These are phyloP conservation scores for Talaromyces thailandensis DNA, from an alignment of 495 filamentous ascomycete species.

Conservation along the genomic window DNA sequence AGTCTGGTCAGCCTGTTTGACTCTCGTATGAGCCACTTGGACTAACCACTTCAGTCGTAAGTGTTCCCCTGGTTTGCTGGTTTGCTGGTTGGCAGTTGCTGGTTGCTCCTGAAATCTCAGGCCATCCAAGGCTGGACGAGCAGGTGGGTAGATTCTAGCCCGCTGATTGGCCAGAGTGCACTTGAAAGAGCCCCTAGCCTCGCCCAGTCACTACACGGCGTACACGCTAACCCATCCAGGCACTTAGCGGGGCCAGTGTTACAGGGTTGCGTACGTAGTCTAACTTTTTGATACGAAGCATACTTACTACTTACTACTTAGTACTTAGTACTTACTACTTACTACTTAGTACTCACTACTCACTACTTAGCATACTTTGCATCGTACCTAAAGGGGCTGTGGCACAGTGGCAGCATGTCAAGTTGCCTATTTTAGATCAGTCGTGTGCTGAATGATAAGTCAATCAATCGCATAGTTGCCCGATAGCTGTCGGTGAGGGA, in stretches of 20 bases:
- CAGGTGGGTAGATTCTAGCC: neutral
- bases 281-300: neutral
- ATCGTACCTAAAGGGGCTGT: neutral
- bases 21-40: too few relatives aligned
- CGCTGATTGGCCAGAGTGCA: neutral
- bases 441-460: too few relatives aligned
- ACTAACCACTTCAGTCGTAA: too few relatives aligned
- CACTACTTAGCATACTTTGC: too few relatives aligned
- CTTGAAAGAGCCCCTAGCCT: neutral
- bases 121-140: neutral
- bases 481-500: neutral
- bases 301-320: too few relatives aligned
- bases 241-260: neutral
- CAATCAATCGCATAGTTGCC: neutral
- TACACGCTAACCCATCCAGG: neutral
- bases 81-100: neutral
- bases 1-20: too few relatives aligned
- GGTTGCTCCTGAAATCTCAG: neutral
- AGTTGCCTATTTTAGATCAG: neutral
- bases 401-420: neutral
- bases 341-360: too few relatives aligned
- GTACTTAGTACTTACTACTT: too few relatives aligned
- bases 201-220: neutral
- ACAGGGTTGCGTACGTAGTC: neutral
- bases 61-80: neutral